Evolutionary conservation across 352 stramenopile species (phyloP).

Genomic region (Phytopythium cucurbitacearum): DNA sequence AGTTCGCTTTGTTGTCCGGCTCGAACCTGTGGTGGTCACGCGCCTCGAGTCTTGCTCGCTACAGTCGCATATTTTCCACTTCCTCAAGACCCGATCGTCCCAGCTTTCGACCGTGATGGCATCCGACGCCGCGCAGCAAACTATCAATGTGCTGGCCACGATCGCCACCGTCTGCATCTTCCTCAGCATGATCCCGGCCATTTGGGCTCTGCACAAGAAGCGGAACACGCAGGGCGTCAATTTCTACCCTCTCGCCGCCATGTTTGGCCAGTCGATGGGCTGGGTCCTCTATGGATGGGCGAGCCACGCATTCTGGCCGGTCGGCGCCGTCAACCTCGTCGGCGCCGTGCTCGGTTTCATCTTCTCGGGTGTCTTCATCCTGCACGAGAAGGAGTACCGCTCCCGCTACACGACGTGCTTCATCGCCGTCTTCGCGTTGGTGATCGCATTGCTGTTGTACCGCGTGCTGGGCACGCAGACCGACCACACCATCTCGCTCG

Average conservation of each 20-base stretch:
- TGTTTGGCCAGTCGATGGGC: constrained; percentile 24
- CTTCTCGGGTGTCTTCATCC: constrained; percentile 17
- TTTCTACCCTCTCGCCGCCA: constrained; percentile 22
- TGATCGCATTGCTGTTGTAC: constrained; percentile 18
- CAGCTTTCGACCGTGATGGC: constrained; percentile 6
- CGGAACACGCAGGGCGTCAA: constrained; percentile 11
- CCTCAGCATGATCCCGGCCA: constrained; percentile 24
- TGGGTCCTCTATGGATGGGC: constrained; percentile 24
- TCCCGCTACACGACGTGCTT: constrained; percentile 15
- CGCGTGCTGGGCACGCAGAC: constrained; percentile 13
- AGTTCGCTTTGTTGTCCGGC: too few relatives aligned
- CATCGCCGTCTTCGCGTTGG: constrained; percentile 10
- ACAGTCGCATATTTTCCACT: too few relatives aligned
- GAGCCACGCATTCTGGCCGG: constrained; percentile 14
- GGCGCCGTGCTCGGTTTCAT: constrained; percentile 15
- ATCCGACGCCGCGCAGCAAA: constrained; percentile 16
- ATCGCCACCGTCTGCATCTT: constrained; percentile 28
- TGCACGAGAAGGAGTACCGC: constrained; percentile 20
- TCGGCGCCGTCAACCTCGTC: constrained; percentile 21
- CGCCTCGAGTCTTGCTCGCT: too few relatives aligned
- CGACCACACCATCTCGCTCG: constrained; percentile 12
- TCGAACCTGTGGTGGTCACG: too few relatives aligned
- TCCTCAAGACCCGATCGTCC: too few relatives aligned
- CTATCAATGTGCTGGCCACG: constrained; percentile 23
- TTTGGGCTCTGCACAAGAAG: constrained; percentile 18